Conservation (phyloP, 1,284 basidiomycete genomes). For the Chiua sp. region DNA sequence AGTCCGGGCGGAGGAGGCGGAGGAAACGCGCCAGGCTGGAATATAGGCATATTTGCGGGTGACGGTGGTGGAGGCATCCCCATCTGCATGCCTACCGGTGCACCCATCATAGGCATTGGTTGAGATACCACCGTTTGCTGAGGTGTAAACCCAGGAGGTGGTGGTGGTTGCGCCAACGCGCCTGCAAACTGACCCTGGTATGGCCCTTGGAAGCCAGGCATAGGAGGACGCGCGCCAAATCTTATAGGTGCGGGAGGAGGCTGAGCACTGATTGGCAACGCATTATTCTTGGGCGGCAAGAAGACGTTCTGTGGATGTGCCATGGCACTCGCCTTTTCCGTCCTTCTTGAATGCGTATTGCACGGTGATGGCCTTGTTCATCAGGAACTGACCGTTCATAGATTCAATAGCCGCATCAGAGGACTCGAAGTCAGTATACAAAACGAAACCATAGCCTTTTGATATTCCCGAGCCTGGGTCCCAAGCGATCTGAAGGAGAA, state of each 20-base stretch:
- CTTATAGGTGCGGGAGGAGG: constrained; percentile 71
- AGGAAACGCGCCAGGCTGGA: constrained; percentile 37
- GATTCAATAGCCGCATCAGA: constrained; percentile 96
- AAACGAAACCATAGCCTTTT: constrained; percentile 97
- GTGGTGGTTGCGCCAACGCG: constrained; percentile 71
- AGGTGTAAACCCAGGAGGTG: constrained; percentile 71
- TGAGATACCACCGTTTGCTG: constrained; percentile 68
- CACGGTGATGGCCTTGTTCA: constrained; percentile 97
- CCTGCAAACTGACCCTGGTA: constrained; percentile 92
- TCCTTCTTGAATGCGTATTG: constrained; percentile 99
- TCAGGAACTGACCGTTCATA: constrained; percentile 97
- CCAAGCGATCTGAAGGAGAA: constrained; percentile 77
- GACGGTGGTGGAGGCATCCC: constrained; percentile 49
- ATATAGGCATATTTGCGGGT: constrained; percentile 38
- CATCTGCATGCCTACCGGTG: constrained; percentile 39
- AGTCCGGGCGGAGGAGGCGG: constrained; percentile 38
- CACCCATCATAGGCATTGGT: constrained; percentile 44
- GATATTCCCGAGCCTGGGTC: constrained; percentile 86
- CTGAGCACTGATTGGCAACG: constrained; percentile 74
- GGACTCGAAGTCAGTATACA: constrained; percentile 97
- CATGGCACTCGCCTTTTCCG: constrained; percentile 96
- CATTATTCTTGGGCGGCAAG: constrained; percentile 95
- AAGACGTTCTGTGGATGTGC: constrained; percentile 93
- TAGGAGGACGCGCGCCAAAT: constrained; percentile 66
- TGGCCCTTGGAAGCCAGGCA: constrained; percentile 68